Evolutionary conservation across 805 yeast species (phyloP), one percentile per base, ranked within the genome.

Genomic region (Torulaspora franciscae): DNA sequence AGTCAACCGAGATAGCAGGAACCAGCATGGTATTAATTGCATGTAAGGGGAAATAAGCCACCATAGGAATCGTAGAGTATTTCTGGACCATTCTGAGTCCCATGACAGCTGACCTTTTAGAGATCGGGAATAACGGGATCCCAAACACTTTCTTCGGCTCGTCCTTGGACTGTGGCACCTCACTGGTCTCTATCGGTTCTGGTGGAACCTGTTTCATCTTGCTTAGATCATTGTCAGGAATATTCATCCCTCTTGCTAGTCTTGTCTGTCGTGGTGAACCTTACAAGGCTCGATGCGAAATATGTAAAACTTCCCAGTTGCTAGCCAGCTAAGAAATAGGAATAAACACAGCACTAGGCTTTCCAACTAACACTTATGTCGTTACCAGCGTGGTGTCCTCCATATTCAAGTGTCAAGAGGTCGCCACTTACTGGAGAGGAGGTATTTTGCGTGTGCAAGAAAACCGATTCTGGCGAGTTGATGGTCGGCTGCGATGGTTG

Each of bases 401-500:
- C 61, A 15, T 60, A 57, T 37, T 53, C 56, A 9, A 22, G 49
- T 6, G 23, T 43, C 8, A 64, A 59, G 43, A 32, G 28, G 6
- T 58, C 58, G 41, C 52, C 56, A 1, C 32, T 23, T 3, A 61
- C 61, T 1, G 58, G 81, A 17, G 85, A 81, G 51, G 86, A 82
- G 53, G 67, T 85, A 6, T 88, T 73, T 56, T 89, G 97, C 61
- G 66, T 81, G 0, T 89, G 97, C 61, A 73, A 93, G 30, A 75
- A 74, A 48, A 83, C 88, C 0, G 96, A 90, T 56, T 72, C 75
- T 47, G 93, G 90, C 1, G 81, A 79, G 46, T 67, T 89, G 60
- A 90, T 90, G 97, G 84, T 90, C n/a, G 87, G 85, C 0, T 89
- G 97, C 61, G 96, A 89, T 61, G 90, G 87, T 5, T 90, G 97